These are phyloP conservation scores for Lojkania enalia DNA, from an alignment of 2,329 filamentous ascomycete species.

Conservation along the genomic window DNA sequence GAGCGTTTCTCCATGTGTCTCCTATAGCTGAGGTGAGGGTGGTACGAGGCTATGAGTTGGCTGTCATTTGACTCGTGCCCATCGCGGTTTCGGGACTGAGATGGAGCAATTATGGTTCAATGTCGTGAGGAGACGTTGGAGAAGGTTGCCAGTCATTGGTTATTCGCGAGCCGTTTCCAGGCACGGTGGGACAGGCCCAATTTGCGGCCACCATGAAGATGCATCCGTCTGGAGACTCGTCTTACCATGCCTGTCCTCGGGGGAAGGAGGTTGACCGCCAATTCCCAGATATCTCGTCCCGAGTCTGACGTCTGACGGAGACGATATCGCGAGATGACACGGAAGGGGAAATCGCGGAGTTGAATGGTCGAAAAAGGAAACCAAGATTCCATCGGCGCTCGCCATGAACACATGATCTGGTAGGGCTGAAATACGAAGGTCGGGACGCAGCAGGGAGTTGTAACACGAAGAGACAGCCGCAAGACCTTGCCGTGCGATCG, in stretches of 20 bases:
- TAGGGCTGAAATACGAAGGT: constrained; percentile 10
- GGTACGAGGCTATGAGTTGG: constrained; percentile 9
- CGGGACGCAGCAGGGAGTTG: constrained; percentile 4
- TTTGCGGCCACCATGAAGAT: neutral
- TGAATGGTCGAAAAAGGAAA: neutral
- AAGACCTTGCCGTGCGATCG: constrained; percentile 8
- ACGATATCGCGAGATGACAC: neutral
- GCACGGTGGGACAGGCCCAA: neutral
- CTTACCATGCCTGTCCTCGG: neutral
- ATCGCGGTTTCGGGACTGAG: constrained; percentile 4
- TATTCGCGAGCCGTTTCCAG: too few relatives aligned
- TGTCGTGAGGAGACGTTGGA: too few relatives aligned
- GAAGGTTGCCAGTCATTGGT: constrained; percentile 4
- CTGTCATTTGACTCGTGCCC: constrained; percentile 3
- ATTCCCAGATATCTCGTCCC: neutral
- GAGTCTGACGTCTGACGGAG: neutral
- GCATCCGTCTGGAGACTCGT: constrained; percentile 1
- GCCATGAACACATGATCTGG: constrained; percentile 1
- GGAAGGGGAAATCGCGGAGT: neutral
- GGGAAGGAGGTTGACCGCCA: neutral
- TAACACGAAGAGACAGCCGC: constrained; percentile 23
- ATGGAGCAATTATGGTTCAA: too few relatives aligned
- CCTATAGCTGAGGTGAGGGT: constrained; percentile 7
- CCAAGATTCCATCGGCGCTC: neutral
- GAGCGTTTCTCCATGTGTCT: constrained; percentile 2